phyloP scores from a whole-genome alignment of 139 green algal species.

The Raphidocelis subcapitata region DNA sequence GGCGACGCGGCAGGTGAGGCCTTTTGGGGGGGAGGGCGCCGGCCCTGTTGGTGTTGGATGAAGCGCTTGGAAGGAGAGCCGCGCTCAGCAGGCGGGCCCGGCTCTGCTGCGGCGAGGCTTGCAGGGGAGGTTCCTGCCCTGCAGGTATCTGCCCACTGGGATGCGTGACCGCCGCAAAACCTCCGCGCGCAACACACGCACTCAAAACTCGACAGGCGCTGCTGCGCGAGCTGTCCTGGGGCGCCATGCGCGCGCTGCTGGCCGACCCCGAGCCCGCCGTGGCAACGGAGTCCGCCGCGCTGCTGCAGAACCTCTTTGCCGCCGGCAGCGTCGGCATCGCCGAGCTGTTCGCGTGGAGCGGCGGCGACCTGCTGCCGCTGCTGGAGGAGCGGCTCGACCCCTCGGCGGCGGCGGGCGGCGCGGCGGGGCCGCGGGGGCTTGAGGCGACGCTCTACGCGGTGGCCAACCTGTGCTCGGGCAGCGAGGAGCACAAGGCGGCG shows the following conservation, averaged over 20 bases:
- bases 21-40: slow-evolving; percentile 18
- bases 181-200: too few species aligned
- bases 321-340: too few species aligned
- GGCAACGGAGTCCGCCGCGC: slow-evolving; percentile 45
- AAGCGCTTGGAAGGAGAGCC: too few species aligned
- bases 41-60: too few species aligned
- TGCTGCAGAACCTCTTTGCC: slow-evolving; percentile 45
- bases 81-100: too few species aligned
- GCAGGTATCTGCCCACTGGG: too few species aligned
- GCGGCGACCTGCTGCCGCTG: slow-evolving; percentile 26
- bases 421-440: background rate
- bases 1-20: slow-evolving; percentile 39
- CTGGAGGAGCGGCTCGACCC: slow-evolving; percentile 44
- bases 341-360: slow-evolving; percentile 32
- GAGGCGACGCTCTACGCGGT: slow-evolving; percentile 32
- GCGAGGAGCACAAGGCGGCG: slow-evolving; percentile 26
- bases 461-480: slow-evolving; percentile 41
- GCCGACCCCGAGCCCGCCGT: slow-evolving; percentile 53
- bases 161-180: too few species aligned
- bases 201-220: slow-evolving; percentile 7
- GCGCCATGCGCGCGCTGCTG: slow-evolving; percentile 48
- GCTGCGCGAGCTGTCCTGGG: slow-evolving; percentile 55
- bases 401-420: slow-evolving; percentile 5
- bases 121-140: too few species aligned
- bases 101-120: too few species aligned